These are phyloP conservation scores for Rhododendron molle DNA, from an alignment of 148 eudicot species.

Conservation along the genomic window DNA sequence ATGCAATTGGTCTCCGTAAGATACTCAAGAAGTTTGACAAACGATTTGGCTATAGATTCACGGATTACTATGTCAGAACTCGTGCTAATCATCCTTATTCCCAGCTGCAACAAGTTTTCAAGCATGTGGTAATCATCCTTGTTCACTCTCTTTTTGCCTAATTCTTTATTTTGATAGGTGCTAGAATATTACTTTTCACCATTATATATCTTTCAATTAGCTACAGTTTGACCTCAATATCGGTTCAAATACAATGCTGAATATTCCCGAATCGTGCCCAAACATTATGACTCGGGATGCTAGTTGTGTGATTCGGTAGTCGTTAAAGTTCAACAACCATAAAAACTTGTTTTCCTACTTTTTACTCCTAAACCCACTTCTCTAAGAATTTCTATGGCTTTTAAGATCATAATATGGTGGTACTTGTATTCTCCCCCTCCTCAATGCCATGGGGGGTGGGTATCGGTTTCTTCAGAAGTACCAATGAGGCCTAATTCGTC, in stretches of 20 bases:
- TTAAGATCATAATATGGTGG: background rate
- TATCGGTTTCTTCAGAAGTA: background rate
- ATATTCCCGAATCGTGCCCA: background rate
- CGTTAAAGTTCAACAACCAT: background rate
- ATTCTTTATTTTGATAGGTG: background rate
- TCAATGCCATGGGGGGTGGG: background rate
- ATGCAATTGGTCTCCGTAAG: constrained; percentile 86
- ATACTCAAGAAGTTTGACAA: constrained; percentile 92
- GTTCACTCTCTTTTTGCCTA: background rate
- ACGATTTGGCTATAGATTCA: constrained; percentile 72
- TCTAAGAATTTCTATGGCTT: background rate
- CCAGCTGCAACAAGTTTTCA: constrained; percentile 90
- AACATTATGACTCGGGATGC: background rate
- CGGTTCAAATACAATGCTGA: background rate
- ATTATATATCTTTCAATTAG: background rate
- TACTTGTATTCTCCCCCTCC: background rate
- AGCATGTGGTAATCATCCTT: constrained; percentile 73
- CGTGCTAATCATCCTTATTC: constrained; percentile 96
- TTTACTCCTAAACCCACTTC: background rate
- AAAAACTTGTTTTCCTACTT: background rate
- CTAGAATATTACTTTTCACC: background rate
- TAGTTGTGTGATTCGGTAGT: background rate
- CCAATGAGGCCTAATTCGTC: background rate
- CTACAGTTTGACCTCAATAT: background rate
- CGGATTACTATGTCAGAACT: constrained; percentile 86